Percentiles rank a stretch among this genome's conserved stretches.
phyloP scores from a whole-genome alignment of 148 eudicot species.

The Mesembryanthemum crystallinum region DNA sequence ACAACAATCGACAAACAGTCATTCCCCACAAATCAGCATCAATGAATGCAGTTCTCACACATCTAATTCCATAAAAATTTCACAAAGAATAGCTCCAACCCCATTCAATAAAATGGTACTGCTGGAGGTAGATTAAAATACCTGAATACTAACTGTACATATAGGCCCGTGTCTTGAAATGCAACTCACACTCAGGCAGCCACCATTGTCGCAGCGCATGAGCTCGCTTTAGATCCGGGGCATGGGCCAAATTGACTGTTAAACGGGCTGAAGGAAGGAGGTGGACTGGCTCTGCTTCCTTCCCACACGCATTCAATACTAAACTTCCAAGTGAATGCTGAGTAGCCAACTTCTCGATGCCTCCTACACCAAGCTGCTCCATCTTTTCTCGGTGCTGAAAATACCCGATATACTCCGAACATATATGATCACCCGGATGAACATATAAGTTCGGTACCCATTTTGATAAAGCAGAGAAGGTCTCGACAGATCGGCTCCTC shows the following conservation, averaged over 20 bases:
- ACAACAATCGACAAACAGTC: neutral
- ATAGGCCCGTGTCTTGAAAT: constrained; percentile 47
- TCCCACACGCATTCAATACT: constrained; percentile 60
- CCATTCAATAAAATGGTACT: neutral
- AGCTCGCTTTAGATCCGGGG: constrained; percentile 57
- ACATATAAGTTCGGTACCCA: constrained; percentile 58
- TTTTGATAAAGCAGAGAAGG: constrained; percentile 39
- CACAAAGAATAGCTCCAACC: neutral
- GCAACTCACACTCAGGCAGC: constrained; percentile 49
- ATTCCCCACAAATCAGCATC: neutral
- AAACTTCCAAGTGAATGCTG: constrained; percentile 86
- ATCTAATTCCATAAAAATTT: neutral
- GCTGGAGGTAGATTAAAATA: neutral
- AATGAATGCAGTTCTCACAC: neutral
- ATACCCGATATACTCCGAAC: constrained; percentile 65
- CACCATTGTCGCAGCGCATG: constrained; percentile 94
- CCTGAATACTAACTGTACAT: constrained; percentile 28
- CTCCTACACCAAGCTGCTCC: constrained; percentile 60
- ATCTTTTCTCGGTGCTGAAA: constrained; percentile 58
- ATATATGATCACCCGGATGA: constrained; percentile 55
- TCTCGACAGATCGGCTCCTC: constrained; percentile 31
- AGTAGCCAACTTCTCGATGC: constrained; percentile 55
- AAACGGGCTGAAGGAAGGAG: constrained; percentile 80
- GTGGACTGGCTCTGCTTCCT: constrained; percentile 62
- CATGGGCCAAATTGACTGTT: constrained; percentile 43